These are phyloP conservation scores for Tripterygium wilfordii DNA, from an alignment of 177 flowering plant genomes.

Conservation along the genomic window DNA sequence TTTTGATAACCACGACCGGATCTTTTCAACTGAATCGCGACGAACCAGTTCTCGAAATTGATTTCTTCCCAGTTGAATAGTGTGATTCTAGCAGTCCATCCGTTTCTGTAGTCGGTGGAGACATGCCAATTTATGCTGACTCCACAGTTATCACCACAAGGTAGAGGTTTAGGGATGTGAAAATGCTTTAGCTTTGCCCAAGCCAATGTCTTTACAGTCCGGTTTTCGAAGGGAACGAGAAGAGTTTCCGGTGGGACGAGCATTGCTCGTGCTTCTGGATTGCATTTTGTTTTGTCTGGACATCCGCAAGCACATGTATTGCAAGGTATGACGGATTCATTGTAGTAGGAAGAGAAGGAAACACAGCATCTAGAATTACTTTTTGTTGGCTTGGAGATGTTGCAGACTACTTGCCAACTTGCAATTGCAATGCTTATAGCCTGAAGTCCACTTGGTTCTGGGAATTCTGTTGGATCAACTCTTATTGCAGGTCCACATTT, in stretches of 20 bases:
- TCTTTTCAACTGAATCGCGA: too few relatives aligned
- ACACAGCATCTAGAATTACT: too few relatives aligned
- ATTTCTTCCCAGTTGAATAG: too few relatives aligned
- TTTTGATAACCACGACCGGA: too few relatives aligned
- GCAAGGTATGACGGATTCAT: slow-evolving; percentile 72
- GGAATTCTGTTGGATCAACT: too few relatives aligned
- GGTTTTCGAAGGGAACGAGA: slow-evolving; percentile 46
- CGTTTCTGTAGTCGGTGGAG: too few relatives aligned
- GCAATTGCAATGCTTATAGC: too few relatives aligned
- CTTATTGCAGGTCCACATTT: too few relatives aligned
- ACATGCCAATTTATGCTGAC: slow-evolving; percentile 48
- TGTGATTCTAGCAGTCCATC: too few relatives aligned
- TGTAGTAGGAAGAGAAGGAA: slow-evolving; percentile 65
- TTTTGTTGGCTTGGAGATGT: slow-evolving; percentile 54
- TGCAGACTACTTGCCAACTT: slow-evolving; percentile 79
- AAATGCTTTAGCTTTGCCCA: slow-evolving; percentile 33
- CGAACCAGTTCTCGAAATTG: too few relatives aligned
- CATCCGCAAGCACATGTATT: slow-evolving; percentile 81
- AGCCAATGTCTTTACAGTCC: slow-evolving; percentile 29
- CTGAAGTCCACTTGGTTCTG: too few relatives aligned
- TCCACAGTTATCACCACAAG: slow-evolving; percentile 41
- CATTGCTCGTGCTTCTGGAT: slow-evolving; percentile 23
- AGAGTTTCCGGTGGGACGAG: slow-evolving; percentile 47
- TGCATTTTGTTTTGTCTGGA: slow-evolving; percentile 15
- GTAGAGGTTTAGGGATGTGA: slow-evolving; percentile 21